phyloP scores from a whole-genome alignment of 2,329 filamentous ascomycete genomes.

The Alternaria viburni region DNA sequence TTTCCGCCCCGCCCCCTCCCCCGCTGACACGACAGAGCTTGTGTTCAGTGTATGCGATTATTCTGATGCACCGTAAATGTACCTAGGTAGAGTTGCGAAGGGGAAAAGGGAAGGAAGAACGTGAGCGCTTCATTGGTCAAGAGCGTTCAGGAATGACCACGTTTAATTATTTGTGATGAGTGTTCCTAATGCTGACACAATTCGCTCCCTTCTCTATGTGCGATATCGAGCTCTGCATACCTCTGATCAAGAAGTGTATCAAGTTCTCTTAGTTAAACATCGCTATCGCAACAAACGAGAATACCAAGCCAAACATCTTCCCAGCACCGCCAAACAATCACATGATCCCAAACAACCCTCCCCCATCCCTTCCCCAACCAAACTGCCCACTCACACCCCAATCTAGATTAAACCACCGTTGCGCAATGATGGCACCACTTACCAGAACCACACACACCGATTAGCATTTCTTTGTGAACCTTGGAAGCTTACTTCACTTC shows the following conservation, averaged over 20 bases:
- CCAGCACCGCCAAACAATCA: neutral
- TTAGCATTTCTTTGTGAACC: neutral
- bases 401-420: neutral
- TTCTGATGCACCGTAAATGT: neutral
- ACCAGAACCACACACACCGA: neutral
- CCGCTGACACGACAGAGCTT: neutral
- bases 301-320: neutral
- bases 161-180: neutral
- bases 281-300: neutral
- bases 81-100: neutral
- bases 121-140: neutral
- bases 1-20: neutral
- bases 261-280: neutral
- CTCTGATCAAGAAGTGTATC: fast-evolving
- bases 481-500: neutral
- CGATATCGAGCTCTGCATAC: neutral
- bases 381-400: neutral
- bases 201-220: neutral
- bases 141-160: neutral
- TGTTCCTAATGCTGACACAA: neutral
- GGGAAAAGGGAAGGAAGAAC: neutral
- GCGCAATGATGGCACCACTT: neutral
- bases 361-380: neutral
- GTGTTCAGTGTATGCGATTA: neutral
- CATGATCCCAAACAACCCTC: neutral